phyloP scores from a whole-genome alignment of 805 yeast genomes.

The Yarrowia sp. region DNA sequence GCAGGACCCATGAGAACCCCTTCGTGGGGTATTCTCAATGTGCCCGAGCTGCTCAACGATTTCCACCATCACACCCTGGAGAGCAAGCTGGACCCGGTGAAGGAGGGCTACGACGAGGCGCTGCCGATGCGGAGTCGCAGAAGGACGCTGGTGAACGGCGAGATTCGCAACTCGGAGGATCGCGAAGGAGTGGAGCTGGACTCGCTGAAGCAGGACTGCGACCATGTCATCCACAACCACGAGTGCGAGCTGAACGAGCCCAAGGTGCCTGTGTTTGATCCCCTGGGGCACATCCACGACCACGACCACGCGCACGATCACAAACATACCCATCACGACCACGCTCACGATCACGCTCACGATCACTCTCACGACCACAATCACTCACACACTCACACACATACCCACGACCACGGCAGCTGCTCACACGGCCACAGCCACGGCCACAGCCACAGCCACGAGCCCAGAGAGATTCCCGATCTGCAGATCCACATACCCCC shows the following conservation, averaged over 20 bases:
- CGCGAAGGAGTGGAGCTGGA: slow-evolving; percentile 1
- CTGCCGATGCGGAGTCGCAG: slow-evolving; percentile 15
- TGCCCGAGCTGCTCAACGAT: slow-evolving; percentile 20
- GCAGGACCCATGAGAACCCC: slow-evolving; percentile 22
- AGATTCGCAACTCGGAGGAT: background rate
- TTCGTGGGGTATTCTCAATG: slow-evolving; percentile 23
- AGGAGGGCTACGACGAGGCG: slow-evolving; percentile 16
- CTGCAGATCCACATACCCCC: slow-evolving; percentile 1
- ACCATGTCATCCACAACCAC: background rate
- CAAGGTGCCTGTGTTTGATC: background rate
- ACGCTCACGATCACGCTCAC: background rate
- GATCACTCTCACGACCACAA: background rate
- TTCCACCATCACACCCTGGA: slow-evolving; percentile 24
- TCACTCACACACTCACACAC: background rate
- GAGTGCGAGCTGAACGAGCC: background rate
- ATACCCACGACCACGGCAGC: background rate
- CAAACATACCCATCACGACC: slow-evolving; percentile 15
- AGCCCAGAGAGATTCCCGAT: background rate
- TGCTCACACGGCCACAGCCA: background rate
- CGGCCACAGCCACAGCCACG: background rate
- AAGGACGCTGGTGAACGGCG: slow-evolving; percentile 3
- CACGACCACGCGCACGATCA: background rate
- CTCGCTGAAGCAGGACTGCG: background rate
- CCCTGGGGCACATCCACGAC: background rate
- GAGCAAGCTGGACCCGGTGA: slow-evolving; percentile 12